Base-by-base conservation (phyloP, 495 filamentous ascomycete species). In the Halenospora varia region DNA sequence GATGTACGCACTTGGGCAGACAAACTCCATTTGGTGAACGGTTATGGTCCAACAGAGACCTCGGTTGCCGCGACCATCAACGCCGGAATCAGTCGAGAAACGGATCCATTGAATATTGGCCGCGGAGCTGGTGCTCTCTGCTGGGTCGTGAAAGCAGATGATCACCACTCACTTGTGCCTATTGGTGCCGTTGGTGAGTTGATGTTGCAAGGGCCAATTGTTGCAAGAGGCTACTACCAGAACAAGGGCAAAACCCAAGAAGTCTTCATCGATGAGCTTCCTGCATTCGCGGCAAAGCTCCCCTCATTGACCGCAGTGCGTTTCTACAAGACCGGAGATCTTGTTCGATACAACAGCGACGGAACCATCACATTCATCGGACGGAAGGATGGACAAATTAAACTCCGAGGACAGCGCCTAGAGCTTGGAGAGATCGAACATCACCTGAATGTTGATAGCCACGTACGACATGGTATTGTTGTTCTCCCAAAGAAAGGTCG, bases 161-260 rank as follows among this genome's bases (percentile, higher is more conserved):
- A 87, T 53, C 75, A 77, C 47, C 59, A 82, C 23, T 53, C 62
- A 1, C 73, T 88, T 13, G 71, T 80, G 24, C 80, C 83, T 0
- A 65, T 85, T 6, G 84, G 85, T 18, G 68, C 71, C 6, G 67
- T 82, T 35, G 85, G 85, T 40, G 85, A 88, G 62, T 62, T 87
- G 19, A 64, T 81, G 2, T 71, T 88, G n/a, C 82, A 85, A 68
- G 83, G 84, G 0, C 77, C 82, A 0, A 68, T 79, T 23, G 64
- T 86, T 11, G 75, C 73, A 10, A 62, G 70, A 0, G 75, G 73
- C 0, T 85, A 85, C 55, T 65, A 84, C 6, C 61, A 66, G 23
- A 46, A 57, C 18, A n/a, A 45, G 18, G 6, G 17, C 4, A 45
- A 45, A 17, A 45, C 42, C 6, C 3, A 15, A n/a, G 42, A 6